Conservation (phyloP, 495 filamentous ascomycete species). For the Daldinia bambusicola region DNA sequence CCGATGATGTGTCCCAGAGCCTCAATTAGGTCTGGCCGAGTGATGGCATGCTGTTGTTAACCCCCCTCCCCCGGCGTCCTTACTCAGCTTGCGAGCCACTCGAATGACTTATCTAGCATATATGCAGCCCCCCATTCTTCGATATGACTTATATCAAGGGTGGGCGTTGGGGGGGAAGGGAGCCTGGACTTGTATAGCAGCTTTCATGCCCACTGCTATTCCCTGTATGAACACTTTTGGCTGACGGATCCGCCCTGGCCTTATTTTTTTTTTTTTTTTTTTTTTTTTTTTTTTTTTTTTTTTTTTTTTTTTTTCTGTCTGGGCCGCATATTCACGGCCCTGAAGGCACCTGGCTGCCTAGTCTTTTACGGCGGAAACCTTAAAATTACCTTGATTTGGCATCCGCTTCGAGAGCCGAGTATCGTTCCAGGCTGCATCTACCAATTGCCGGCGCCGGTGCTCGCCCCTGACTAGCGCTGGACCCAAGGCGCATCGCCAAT, state of each 20-base stretch:
- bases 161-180: conserved; percentile 5
- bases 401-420: conserved; percentile 1
- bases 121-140: conserved; percentile 7
- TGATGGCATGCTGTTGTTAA: neutral
- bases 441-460: conserved; percentile 15
- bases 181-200: conserved; percentile 21
- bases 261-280: conserved; percentile 2
- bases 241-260: conserved; percentile 33
- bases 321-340: conserved; percentile 18
- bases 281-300: conserved; percentile 1
- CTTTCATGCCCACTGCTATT: conserved; percentile 29
- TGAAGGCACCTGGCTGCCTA: conserved; percentile 29
- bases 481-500: conserved; percentile 2
- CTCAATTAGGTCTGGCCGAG: conserved; percentile 2
- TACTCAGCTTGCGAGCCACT: conserved; percentile 1
- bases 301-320: conserved; percentile 3
- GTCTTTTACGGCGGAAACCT: conserved; percentile 10
- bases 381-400: neutral
- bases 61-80: neutral
- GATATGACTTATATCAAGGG: neutral
- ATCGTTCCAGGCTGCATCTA: neutral
- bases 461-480: neutral
- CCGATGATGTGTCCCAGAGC: neutral
- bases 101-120: neutral
- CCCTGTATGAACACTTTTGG: conserved; percentile 9